Percentiles rank a stretch among this genome's conserved stretches.
Evolutionary conservation across 768 basidiomycete species (phyloP).

Genomic region (Gymnopilus dilepis): DNA sequence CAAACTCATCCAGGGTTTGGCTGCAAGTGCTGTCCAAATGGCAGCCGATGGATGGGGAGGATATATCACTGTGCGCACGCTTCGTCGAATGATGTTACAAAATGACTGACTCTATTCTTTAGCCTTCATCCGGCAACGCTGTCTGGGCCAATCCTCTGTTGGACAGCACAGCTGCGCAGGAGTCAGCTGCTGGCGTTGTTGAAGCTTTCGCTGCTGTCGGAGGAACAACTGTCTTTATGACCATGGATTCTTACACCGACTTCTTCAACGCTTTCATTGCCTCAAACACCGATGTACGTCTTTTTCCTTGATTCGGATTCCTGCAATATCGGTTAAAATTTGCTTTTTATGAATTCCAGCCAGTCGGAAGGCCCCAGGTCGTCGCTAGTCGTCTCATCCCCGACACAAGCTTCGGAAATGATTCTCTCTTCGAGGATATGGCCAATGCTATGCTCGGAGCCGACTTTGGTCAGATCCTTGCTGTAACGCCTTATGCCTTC

Average conservation of each 20-base stretch:
- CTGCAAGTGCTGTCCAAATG: slow-evolving; percentile 19
- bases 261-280: slow-evolving; percentile 28
- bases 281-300: slow-evolving; percentile 22
- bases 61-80: slow-evolving; percentile 24
- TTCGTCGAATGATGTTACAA: neutral
- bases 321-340: neutral
- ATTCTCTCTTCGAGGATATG: slow-evolving; percentile 21
- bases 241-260: slow-evolving; percentile 21
- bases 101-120: neutral
- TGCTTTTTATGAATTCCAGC: neutral
- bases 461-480: slow-evolving; percentile 27
- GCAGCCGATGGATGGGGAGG: slow-evolving; percentile 29
- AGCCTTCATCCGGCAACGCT: slow-evolving; percentile 20
- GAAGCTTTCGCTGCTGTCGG: slow-evolving; percentile 23
- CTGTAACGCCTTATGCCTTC: slow-evolving; percentile 23
- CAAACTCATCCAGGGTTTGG: slow-evolving; percentile 18
- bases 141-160: slow-evolving; percentile 26
- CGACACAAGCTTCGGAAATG: slow-evolving; percentile 12
- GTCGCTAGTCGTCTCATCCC: slow-evolving; percentile 24
- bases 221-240: slow-evolving; percentile 20
- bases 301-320: neutral
- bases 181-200: slow-evolving; percentile 19
- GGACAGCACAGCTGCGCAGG: slow-evolving; percentile 12
- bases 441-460: slow-evolving; percentile 25
- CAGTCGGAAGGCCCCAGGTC: slow-evolving; percentile 25